Evolutionary conservation across 495 filamentous ascomycete species (phyloP), one percentile per base, ranked within the genome.

Genomic region (Penicillium roqueforti): DNA sequence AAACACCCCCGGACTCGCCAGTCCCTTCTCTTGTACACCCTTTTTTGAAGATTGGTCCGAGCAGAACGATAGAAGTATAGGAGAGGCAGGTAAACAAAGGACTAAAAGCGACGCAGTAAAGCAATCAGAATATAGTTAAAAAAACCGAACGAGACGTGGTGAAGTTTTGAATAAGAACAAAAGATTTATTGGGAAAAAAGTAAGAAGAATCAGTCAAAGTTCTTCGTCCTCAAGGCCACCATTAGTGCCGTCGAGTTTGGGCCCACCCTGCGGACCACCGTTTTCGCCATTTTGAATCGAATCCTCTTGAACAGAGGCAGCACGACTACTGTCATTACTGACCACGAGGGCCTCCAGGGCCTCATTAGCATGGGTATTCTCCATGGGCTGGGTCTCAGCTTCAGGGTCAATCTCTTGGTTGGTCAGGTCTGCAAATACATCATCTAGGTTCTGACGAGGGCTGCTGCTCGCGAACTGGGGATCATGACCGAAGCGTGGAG

Each of bases 381-480:
- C 74, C 69, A 76, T 75, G 11, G 62, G 57, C 41, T 68, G 62
- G 0, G 57, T 54, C 43, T 73, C 69, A 11, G 58, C 32, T 13
- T 75, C 72, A 11, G 57, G 59, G 5, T 76, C 71, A 5, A 55
- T 61, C 49, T 76, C 73, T 58, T 78, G 69, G 42, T 78, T 78
- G 0, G 74, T 78, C 29, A 78, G 47, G 26, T 76, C 74, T 6
- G 74, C 74, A 57, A 78, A 78, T 10, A 78, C 67, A 53, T 78
- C 74, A 43, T 76, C 74, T 29, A 76, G 52, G 34, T 76, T 68
- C 44, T 67, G 67, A 18, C 71, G 72, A 54, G 74, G 74, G 45
- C 73, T 76, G 39, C 75, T 76, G 49, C 66, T 67, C 22, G 54
- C 64, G 38, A 67, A 67, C 31, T 56, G 61, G 34, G 60, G 54